Evolutionary conservation across 2,329 filamentous ascomycete species (phyloP), one percentile per base, ranked within the genome.

Genomic region (Cladophialophora psammophila): DNA sequence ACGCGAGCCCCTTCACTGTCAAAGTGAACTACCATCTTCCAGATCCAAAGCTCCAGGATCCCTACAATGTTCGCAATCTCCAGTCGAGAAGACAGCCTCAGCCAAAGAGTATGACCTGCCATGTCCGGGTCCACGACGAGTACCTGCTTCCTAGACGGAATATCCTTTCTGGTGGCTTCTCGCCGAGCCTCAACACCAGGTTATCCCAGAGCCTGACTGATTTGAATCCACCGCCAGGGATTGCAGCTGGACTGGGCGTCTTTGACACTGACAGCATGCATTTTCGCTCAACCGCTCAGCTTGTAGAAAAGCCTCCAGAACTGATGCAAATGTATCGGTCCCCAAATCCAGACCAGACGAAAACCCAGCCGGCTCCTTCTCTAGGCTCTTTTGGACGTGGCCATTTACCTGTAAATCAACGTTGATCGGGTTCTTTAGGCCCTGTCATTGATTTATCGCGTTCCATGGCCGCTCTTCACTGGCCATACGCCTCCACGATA

Each of bases 31-130:
- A 66, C n/a, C 40, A 71, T 40, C 32, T 67, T 35, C 69, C 70
- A 13, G 65, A 71, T 54, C 65, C 71, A 13, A 53, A 55, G 31
- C 60, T 68, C 26, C 59, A 63, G 59, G 71, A 73, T 57, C 71
- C 71, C 6, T 73, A 69, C 69, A 73, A 73, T 38, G 65, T 72
- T 31, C 66, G 70, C 40, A 67, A 68, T 40, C 64, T 72, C 6
- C 69, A 71, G 52, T 60, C 68, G 20, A 67, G 71, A 35, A 64
- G 61, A 38, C 57, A 38, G 15, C 70, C 69, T 34, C 35, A 38
- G 13, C 64, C 70, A 15, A 60, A 57, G 35, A 67, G 63, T 9
- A 69, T 73, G 60, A 69, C 38, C 31, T 73, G 71, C 45, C 60
- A 18, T 15, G 53, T 66, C 26, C 18, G 61, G 34, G 10, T 7